Evolutionary conservation across 352 stramenopile genomes (phyloP).

Genomic region (Plasmopara muralis): DNA sequence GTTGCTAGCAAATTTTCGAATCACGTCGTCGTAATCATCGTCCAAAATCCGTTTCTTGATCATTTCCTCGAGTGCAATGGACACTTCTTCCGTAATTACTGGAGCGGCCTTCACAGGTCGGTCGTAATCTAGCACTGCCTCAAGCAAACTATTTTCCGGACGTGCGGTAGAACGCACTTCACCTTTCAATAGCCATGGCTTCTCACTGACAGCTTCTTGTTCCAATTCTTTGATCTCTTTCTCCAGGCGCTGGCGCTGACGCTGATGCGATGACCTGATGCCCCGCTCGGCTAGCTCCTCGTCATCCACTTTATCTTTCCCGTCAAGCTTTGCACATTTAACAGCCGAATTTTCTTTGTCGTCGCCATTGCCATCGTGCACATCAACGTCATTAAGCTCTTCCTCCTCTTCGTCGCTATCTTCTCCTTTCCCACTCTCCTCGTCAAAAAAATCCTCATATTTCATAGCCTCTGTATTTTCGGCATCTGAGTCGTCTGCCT

Average conservation of each 20-base stretch:
- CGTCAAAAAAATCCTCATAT: constrained; percentile 61
- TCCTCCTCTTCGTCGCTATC: constrained; percentile 40
- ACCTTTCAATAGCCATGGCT: constrained; percentile 91
- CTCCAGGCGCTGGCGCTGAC: constrained; percentile 53
- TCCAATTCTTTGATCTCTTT: constrained; percentile 86
- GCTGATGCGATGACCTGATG: constrained; percentile 77
- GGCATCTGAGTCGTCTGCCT: constrained; percentile 45
- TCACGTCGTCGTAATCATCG: constrained; percentile 94
- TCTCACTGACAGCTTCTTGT: constrained; percentile 86
- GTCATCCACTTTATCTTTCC: constrained; percentile 54
- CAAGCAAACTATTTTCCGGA: constrained; percentile 90
- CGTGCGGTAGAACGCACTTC: constrained; percentile 82
- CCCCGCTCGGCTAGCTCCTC: constrained; percentile 70
- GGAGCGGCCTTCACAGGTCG: constrained; percentile 86
- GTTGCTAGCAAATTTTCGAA: constrained; percentile 82
- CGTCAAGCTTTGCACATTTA: constrained; percentile 42
- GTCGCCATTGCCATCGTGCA: constrained; percentile 34
- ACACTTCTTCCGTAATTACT: constrained; percentile 90
- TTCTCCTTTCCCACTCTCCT: constrained; percentile 28
- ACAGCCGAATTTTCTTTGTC: constrained; percentile 55
- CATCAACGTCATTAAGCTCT: constrained; percentile 44
- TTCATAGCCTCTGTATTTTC: constrained; percentile 49
- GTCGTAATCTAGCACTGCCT: constrained; percentile 91
- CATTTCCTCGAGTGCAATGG: constrained; percentile 88
- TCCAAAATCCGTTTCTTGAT: constrained; percentile 93